Evolutionary conservation across 202 grass and related monocot species (phyloP).

Genomic region (Carex arenaria): DNA sequence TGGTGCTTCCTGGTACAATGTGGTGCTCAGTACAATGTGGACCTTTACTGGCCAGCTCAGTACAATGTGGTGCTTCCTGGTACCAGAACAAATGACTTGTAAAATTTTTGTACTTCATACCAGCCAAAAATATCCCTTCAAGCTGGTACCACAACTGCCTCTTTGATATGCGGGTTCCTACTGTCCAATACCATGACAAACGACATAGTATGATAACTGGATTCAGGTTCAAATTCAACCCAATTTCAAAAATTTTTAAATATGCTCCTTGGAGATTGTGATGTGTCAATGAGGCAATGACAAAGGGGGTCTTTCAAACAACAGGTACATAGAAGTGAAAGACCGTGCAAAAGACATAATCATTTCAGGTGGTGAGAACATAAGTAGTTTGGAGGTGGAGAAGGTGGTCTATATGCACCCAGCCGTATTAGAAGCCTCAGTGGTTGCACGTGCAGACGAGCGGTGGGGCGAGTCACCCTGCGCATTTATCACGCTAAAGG

Average conservation of each 20-base stretch:
- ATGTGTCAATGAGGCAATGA: not conserved
- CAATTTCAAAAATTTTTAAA: not conserved
- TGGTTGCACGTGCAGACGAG: conserved; percentile 80
- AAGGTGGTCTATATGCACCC: conserved; percentile 72
- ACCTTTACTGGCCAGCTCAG: not conserved
- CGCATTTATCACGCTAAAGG: conserved; percentile 73
- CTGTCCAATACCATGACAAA: not conserved
- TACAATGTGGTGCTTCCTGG: not conserved
- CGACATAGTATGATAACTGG: not conserved
- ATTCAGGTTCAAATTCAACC: not conserved
- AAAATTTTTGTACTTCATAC: not conserved
- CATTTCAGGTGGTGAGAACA: conserved; percentile 95
- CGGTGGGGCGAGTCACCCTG: conserved; percentile 91
- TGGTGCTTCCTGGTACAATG: not conserved
- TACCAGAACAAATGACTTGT: not conserved
- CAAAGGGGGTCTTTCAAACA: not conserved
- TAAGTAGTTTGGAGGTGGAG: conserved; percentile 94
- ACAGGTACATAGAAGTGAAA: conserved; percentile 79
- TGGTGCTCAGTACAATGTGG: not conserved
- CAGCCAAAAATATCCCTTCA: not conserved
- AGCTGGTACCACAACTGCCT: not conserved
- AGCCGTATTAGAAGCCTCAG: conserved; percentile 67
- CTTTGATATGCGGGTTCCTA: not conserved
- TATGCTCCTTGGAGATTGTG: not conserved
- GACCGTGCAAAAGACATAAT: conserved; percentile 96